phyloP scores from a whole-genome alignment of 495 filamentous ascomycete genomes.

The Penicillium coffeae region DNA sequence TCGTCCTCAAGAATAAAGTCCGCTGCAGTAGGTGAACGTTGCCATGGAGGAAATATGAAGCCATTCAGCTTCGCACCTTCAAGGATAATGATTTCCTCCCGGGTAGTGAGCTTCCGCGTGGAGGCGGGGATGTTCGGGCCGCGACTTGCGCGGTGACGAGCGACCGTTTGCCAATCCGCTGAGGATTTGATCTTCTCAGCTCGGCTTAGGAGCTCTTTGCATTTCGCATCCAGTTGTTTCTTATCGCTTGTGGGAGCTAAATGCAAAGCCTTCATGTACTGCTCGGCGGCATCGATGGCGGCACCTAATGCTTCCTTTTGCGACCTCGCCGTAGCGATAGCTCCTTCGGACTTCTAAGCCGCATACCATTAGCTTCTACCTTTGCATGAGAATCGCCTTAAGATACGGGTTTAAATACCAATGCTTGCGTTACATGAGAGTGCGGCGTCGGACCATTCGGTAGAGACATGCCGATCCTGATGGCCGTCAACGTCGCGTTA shows the following conservation, averaged over 20 bases:
- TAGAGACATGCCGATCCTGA: not conserved
- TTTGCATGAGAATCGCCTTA: not conserved
- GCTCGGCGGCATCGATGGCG: constrained; percentile 69
- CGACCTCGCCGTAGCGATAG: constrained; percentile 50
- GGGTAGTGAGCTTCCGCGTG: constrained; percentile 58
- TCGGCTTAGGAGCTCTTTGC: constrained; percentile 58
- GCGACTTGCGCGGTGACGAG: constrained; percentile 14
- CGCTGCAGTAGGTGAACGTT: constrained; percentile 46
- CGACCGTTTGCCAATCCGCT: constrained; percentile 31
- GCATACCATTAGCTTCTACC: constrained; percentile 13
- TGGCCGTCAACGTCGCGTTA: not conserved
- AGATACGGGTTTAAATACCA: not conserved
- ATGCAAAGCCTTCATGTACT: constrained; percentile 70
- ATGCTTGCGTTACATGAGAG: not conserved
- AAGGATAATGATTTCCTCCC: constrained; percentile 75
- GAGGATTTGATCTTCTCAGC: constrained; percentile 69
- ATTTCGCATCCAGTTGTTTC: constrained; percentile 60
- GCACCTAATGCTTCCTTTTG: constrained; percentile 66
- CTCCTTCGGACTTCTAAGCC: constrained; percentile 58
- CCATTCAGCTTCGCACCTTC: constrained; percentile 76
- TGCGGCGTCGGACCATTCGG: not conserved
- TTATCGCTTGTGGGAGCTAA: constrained; percentile 50
- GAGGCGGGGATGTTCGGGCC: constrained; percentile 39
- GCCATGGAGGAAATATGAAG: constrained; percentile 80
- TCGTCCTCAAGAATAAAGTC: constrained; percentile 43